Conservation (phyloP, 768 basidiomycete genomes). For the Hemileccinum impolitum region DNA sequence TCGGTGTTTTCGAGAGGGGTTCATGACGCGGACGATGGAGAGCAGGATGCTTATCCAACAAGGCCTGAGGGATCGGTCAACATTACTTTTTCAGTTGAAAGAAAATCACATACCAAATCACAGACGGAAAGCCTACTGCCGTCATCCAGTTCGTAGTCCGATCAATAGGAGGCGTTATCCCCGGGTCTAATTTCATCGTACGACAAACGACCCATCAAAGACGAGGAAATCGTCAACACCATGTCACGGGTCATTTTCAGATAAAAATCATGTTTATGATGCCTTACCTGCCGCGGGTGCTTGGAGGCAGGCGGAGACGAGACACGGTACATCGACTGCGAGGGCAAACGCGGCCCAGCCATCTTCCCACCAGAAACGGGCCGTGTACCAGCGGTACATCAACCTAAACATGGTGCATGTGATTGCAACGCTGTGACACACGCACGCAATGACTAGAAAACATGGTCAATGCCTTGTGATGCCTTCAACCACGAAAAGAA, state of each 20-base stretch:
- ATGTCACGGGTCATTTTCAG: not conserved
- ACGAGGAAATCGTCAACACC: not conserved
- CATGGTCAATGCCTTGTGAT: not conserved
- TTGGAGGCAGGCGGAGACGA: constrained; percentile 10
- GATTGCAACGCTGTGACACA: constrained; percentile 22
- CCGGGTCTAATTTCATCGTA: not conserved
- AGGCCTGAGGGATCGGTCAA: constrained; percentile 14
- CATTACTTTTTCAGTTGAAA: not conserved
- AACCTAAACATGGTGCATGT: constrained; percentile 24
- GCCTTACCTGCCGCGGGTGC: constrained; percentile 1
- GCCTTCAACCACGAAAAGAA: not conserved
- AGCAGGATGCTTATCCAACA: constrained; percentile 24
- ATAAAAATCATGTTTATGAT: not conserved
- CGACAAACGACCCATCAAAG: not conserved
- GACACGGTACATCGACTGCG: constrained; percentile 11
- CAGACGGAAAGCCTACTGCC: constrained; percentile 11
- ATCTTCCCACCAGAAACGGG: constrained; percentile 31
- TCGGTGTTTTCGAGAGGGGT: constrained; percentile 7
- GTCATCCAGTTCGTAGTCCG: constrained; percentile 9
- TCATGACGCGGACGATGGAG: constrained; percentile 20
- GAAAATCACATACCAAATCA: constrained; percentile 21
- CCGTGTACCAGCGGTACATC: constrained; percentile 16
- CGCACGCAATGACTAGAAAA: constrained; percentile 12
- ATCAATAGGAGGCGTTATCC: not conserved
- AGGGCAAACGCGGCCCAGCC: constrained; percentile 23